phyloP scores from a whole-genome alignment of 2,329 filamentous ascomycete genomes.

The Ceratocystis smalleyi region DNA sequence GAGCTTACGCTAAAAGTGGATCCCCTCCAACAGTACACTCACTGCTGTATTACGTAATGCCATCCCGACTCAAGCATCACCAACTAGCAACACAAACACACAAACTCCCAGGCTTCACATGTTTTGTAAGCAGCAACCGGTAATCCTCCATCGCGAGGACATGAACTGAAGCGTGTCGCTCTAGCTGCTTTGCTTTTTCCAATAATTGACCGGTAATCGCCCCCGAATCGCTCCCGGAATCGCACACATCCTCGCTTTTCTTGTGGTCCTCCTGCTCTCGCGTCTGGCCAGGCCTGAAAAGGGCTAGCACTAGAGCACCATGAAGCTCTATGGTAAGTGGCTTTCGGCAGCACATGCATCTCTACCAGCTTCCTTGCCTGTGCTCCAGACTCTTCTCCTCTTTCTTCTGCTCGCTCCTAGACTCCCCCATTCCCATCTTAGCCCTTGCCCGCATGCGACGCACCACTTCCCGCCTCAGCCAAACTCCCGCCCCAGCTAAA shows the following conservation, averaged over 20 bases:
- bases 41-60: too few species aligned
- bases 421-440: too few species aligned
- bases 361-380: too few species aligned
- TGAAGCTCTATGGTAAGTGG: slow-evolving; percentile 14
- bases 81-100: background rate
- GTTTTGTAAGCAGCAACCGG: background rate
- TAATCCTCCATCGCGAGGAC: background rate
- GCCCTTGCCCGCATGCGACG: slow-evolving; percentile 17
- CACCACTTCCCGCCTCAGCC: slow-evolving; percentile 18
- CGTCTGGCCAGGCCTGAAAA: background rate
- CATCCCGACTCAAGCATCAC: too few species aligned
- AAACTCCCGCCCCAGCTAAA: background rate
- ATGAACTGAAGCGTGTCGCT: background rate
- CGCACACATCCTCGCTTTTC: background rate
- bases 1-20: background rate
- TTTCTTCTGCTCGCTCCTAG: background rate
- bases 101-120: background rate
- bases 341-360: too few species aligned
- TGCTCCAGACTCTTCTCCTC: background rate
- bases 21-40: background rate
- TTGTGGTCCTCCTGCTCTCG: background rate
- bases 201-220: background rate
- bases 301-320: background rate
- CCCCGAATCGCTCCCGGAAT: background rate
- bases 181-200: background rate